A percentile compares a stretch with the other conserved stretches of the same genome.
These are phyloP conservation scores for Phytopythium delawarense DNA, from an alignment of 352 stramenopile species.

Conservation along the genomic window DNA sequence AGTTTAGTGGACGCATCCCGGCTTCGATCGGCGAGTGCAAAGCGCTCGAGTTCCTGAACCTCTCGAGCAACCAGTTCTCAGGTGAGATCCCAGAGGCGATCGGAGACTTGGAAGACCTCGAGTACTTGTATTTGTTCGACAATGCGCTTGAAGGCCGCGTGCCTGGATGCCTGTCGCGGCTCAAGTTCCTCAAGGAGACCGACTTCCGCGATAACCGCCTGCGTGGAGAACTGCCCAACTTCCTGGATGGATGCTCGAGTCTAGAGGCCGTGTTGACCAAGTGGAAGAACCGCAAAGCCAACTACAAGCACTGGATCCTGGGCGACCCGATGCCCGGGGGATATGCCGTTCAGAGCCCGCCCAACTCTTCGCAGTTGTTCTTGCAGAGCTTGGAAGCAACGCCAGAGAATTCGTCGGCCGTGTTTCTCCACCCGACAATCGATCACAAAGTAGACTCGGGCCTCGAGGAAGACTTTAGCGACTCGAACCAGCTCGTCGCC, in stretches of 20 bases:
- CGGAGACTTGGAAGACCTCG: slow-evolving; percentile 68
- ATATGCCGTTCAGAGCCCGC: slow-evolving; percentile 6
- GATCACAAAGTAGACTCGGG: slow-evolving; percentile 40
- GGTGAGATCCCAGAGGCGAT: slow-evolving; percentile 65
- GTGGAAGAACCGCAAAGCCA: slow-evolving; percentile 82
- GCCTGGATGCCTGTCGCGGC: slow-evolving; percentile 53
- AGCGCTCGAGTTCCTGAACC: slow-evolving; percentile 79
- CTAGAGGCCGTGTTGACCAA: slow-evolving; percentile 78
- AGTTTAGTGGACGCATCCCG: slow-evolving; percentile 62
- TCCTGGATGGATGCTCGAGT: slow-evolving; percentile 74
- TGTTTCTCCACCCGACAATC: slow-evolving; percentile 61
- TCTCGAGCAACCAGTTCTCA: slow-evolving; percentile 78
- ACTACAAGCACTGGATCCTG: slow-evolving; percentile 65
- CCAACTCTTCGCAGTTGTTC: slow-evolving; percentile 46
- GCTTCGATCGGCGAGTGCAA: slow-evolving; percentile 66
- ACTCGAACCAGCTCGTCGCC: slow-evolving; percentile 38
- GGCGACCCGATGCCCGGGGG: slow-evolving; percentile 55
- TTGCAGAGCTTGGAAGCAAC: slow-evolving; percentile 46
- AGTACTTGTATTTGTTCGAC: slow-evolving; percentile 87
- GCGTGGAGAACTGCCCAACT: slow-evolving; percentile 72
- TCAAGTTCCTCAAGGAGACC: slow-evolving; percentile 79
- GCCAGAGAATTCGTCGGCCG: slow-evolving; percentile 48
- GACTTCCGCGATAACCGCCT: slow-evolving; percentile 80
- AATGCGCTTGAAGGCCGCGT: slow-evolving; percentile 70
- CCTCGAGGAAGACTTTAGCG: slow-evolving; percentile 54